Evolutionary conservation across 345 rosid species (phyloP).

Genomic region (Euclidium syriacum): DNA sequence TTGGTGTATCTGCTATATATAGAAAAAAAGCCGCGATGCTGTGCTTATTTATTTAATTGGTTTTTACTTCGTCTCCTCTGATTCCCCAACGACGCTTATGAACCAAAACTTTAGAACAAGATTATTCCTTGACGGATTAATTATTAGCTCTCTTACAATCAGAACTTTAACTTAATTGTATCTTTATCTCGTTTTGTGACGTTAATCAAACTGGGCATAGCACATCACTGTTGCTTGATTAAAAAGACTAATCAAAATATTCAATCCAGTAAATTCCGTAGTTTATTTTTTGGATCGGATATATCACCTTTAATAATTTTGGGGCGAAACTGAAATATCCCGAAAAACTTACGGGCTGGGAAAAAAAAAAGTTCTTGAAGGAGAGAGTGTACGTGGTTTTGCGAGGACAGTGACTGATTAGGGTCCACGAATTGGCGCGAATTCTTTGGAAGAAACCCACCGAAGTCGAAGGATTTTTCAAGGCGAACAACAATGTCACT

Average conservation of each 20-base stretch:
- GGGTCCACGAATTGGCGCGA: constrained; percentile 88
- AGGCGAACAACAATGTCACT: constrained; percentile 45
- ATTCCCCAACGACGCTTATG: background rate
- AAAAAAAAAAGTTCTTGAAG: background rate
- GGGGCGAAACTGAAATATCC: background rate
- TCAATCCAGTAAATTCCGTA: too few relatives aligned
- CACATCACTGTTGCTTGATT: too few relatives aligned
- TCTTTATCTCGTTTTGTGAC: too few relatives aligned
- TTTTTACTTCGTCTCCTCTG: background rate
- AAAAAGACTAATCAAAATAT: too few relatives aligned
- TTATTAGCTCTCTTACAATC: too few relatives aligned
- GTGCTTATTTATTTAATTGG: constrained; percentile 7
- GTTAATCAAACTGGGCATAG: too few relatives aligned
- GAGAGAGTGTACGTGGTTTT: constrained; percentile 12
- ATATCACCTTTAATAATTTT: background rate
- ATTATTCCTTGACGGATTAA: too few relatives aligned
- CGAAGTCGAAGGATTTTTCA: constrained; percentile 46
- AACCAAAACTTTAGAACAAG: too few relatives aligned
- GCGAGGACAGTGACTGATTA: constrained; percentile 29
- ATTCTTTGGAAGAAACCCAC: constrained; percentile 37
- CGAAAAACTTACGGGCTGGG: background rate
- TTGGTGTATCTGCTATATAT: constrained; percentile 14
- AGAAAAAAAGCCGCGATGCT: constrained; percentile 16
- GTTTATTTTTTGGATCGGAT: background rate
- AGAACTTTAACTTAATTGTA: too few relatives aligned